Percentiles rank a stretch among this genome's conserved stretches.
Conservation (phyloP, 2,329 filamentous ascomycete genomes). For the Thielaviopsis musarum region DNA sequence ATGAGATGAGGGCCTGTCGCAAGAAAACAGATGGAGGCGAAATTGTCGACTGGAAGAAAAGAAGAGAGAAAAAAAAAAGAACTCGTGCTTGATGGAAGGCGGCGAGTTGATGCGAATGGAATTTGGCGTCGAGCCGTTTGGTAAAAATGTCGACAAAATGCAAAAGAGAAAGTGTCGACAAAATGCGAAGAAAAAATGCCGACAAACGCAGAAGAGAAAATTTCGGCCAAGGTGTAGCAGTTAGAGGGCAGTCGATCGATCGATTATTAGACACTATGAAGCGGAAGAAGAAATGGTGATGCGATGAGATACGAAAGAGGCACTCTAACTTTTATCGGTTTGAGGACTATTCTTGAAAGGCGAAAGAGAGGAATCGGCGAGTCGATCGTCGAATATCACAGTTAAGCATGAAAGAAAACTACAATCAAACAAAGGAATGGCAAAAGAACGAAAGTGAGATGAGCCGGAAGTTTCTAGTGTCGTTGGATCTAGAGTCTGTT, state of each 20-base stretch:
- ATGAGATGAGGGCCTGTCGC: conserved; percentile 2
- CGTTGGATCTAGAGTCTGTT: neutral
- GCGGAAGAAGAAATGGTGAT: neutral
- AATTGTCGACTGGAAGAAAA: neutral
- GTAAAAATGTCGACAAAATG: neutral
- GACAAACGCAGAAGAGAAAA: neutral
- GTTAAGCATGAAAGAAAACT: neutral
- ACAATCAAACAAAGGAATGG: neutral
- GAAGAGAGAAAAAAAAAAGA: neutral
- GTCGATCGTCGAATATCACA: conserved; percentile 6
- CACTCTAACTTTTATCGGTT: neutral
- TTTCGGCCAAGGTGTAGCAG: neutral
- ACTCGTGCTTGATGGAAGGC: neutral
- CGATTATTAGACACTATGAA: neutral
- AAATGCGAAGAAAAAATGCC: too few relatives aligned
- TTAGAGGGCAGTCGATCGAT: neutral
- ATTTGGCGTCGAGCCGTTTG: neutral
- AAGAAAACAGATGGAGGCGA: neutral
- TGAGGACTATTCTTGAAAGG: neutral
- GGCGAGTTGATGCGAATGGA: neutral
- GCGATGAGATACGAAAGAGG: neutral
- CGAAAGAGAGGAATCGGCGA: conserved; percentile 1
- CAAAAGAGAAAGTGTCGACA: neutral
- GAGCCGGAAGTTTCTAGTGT: neutral
- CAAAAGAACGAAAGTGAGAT: neutral